Evolutionary conservation across 192 early-diverging fungal species (phyloP).

Genomic region (Phycomyces nitens): DNA sequence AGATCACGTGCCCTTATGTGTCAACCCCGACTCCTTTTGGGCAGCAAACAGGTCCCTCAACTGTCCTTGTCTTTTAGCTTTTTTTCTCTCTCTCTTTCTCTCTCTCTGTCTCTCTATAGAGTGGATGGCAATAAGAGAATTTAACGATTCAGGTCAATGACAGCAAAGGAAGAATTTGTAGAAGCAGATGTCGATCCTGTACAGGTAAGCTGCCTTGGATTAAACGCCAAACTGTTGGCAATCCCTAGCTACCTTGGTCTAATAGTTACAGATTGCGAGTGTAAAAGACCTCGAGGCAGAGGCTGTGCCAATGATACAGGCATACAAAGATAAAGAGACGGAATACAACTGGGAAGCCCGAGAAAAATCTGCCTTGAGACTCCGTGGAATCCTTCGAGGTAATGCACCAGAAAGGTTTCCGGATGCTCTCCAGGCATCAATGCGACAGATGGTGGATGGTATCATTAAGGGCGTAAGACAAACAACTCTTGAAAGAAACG

Average conservation of each 20-base stretch:
- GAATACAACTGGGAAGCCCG: constrained; percentile 37
- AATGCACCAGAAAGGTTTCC: constrained; percentile 25
- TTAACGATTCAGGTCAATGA: constrained; percentile 12
- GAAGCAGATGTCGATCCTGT: constrained; percentile 22
- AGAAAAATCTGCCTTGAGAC: constrained; percentile 24
- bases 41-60: no score
- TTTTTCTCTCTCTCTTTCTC: no score
- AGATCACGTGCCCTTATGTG: no score
- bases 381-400: constrained; percentile 30
- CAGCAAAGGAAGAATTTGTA: constrained; percentile 12
- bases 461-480: constrained; percentile 23
- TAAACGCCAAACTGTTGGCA: no score
- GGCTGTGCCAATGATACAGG: constrained; percentile 13
- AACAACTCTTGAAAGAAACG: no score
- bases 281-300: constrained; percentile 25
- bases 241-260: no score
- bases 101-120: no score
- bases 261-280: constrained; percentile 30
- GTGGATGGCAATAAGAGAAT: no score
- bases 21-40: no score
- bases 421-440: constrained; percentile 12
- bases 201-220: constrained; percentile 16
- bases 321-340: constrained; percentile 31
- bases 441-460: constrained; percentile 25
- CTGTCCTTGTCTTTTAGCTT: background rate